Base-by-base conservation (phyloP, 1,284 basidiomycete species). In the Tetrapyrgos nigripes region DNA sequence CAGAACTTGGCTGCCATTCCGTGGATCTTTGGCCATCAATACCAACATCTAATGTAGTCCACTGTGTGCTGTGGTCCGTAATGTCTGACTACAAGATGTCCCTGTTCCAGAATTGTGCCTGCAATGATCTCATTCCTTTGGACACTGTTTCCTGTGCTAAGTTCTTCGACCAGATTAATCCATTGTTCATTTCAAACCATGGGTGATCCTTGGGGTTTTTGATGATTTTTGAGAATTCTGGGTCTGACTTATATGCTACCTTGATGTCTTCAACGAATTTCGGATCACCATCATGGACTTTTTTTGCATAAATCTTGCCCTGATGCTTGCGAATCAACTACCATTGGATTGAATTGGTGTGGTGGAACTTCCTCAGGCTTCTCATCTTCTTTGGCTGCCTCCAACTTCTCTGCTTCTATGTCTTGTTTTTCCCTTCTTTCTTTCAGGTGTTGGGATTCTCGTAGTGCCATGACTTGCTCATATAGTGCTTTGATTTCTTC, bases 11-110 rank as follows among this genome's bases (percentile, higher is more conserved):
- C 55, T 1, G 68, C 55, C 11, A 72, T 67, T 2, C 37, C 48
- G 0, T 45, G 57, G 14, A 76, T 65, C 3, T 29, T 53, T 1
- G 70, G 72, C 76, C 75, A 78, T 74, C 73, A 76, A 55, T 70
- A 77, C 70, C 69, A 72, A 26, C 65, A 50, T 0, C 68, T 53
- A 1, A 74, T 50, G 50, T 76, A 76, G 11, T 68, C 66, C 0
- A 62, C 9, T 0, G 70, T 76, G 5, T 62, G 35, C 17, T 66
- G 55, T 0, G 54, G 33, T 0, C 70, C 68, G 21, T 68, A 65
- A 50, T 76, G 74, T 1, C 73, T 70, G 0, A 75, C 24, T 0
- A 61, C 50, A 0, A 13, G 3, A 43, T 76, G 74, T 0, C 64
- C 69, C 44, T 74, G 69, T 2, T 69, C 64, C n/a, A 47, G 3